Conservation (phyloP, 2,329 filamentous ascomycete species). For the Boeremia lycopersici region DNA sequence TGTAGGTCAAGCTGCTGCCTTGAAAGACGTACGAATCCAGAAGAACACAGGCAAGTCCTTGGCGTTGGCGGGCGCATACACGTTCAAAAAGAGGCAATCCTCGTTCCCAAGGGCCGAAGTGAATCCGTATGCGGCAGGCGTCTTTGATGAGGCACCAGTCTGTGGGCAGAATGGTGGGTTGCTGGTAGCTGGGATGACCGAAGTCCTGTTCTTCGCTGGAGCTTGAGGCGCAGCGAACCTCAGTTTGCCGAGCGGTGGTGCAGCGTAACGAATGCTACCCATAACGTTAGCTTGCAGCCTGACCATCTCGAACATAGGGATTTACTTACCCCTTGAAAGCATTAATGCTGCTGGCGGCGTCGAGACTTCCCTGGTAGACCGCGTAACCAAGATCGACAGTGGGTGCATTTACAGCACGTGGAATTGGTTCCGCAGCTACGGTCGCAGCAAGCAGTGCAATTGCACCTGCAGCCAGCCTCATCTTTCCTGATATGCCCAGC, state of each 20-base stretch:
- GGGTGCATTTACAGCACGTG: constrained; percentile 28
- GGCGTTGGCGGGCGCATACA: constrained; percentile 47
- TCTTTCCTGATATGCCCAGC: constrained; percentile 13
- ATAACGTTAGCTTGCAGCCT: constrained; percentile 31
- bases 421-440: constrained; percentile 29
- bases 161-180: constrained; percentile 49
- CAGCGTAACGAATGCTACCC: constrained; percentile 55
- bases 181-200: constrained; percentile 49
- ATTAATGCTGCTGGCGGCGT: constrained; percentile 34
- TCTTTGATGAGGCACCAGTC: constrained; percentile 35
- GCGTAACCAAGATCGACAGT: constrained; percentile 42
- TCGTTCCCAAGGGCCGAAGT: constrained; percentile 42
- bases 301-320: not conserved
- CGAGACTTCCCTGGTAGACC: constrained; percentile 36
- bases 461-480: constrained; percentile 18
- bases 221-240: constrained; percentile 59
- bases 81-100: constrained; percentile 51
- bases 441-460: constrained; percentile 27
- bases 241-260: constrained; percentile 57
- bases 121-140: constrained; percentile 39
- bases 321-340: constrained; percentile 41
- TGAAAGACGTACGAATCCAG: constrained; percentile 53
- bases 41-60: constrained; percentile 61
- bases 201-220: constrained; percentile 51
- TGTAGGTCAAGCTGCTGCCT: constrained; percentile 4